Evolutionary conservation across 225 moss, liverwort and hornwort species (phyloP), one percentile per base, ranked within the genome.

Genomic region (Sphagnum contortum): DNA sequence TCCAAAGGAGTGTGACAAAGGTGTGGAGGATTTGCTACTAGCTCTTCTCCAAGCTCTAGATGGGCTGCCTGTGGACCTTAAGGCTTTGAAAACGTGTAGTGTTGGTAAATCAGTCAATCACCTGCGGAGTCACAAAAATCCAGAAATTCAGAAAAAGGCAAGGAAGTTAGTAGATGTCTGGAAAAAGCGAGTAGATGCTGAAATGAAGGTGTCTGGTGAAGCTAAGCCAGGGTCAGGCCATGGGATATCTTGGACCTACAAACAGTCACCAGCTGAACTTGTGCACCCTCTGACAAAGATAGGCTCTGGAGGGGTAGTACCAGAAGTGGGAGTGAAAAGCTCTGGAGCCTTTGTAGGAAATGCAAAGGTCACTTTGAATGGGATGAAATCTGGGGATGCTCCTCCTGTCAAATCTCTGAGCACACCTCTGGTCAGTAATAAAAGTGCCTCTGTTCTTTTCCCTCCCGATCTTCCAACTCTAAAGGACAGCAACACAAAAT

Each of bases 31-130:
- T 58, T 75, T 98, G 66, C 75, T 98, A 13, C 48, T 91, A 63
- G 88, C 88, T 45, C 76, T 98, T 52, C 83, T 98, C 50, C 83
- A 88, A 63, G 96, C 96, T 44, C 72, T 98, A 64, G 96, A 98
- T 68, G 93, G 85, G 60, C 79, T 98, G 49, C 96, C 96, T 68
- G 96, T 98, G 55, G 88, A 98, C 78, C 78, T 98, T 60, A 88
- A 98, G 70, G 96, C 90, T 8, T 80, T 98, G 73, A 87, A 91
- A 76, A 89, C 96, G 51, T 93, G 93, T 74, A 73, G 85, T 4
- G 92, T 98, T 4, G 96, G 96, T 68, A 98, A 98, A 70, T 98
- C 96, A 46, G 96, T 98, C 55, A 98, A 93, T 69, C 85, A 93
- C 62, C 73, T 98, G 60, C 90, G 93, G 10, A 84, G 92, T 68